Base-by-base conservation (phyloP, 2,329 filamentous ascomycete genomes). In the Fusarium euwallaceae region DNA sequence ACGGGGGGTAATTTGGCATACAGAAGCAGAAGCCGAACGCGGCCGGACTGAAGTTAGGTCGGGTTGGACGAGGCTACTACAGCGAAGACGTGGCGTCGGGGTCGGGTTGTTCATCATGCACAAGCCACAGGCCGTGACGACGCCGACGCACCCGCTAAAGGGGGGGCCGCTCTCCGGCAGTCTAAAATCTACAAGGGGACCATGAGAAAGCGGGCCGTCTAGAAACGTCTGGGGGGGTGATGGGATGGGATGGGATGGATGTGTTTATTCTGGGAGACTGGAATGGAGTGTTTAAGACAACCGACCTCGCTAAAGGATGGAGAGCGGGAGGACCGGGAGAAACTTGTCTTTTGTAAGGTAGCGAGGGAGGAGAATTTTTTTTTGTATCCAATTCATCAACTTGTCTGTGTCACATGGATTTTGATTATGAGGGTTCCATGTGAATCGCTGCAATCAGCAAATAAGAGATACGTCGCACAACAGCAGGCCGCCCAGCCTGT, bases 111-210 rank as follows among this genome's bases (percentile, higher is more conserved):
- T 63, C 27, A 39, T 34, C 45, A 71, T 72, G 64, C 59, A 64
- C 65, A 66, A 67, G 72, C 53, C 41, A 41, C 36, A 61, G 34
- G 66, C 48, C 61, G 64, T 75, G 72, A 74, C 72, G 72, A 75
- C 51, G 72, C 72, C 72, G 72, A 74, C 55, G 72, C 74, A 69
- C 58, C 72, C 69, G 72, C 72, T 74, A 75, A 70, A 69, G 66
- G 69, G 71, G 71, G 61, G 10, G 48, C 27, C 48, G 56, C 22
- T 32, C 22, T 56, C 51, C 53, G 53, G 62, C 72, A 60, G 59
- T 70, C 66, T 53, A 64, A 64, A 41, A 61, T 45, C 59, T 68
- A 48, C 70, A 67, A 60, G 71, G 61, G 66, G 63, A 37, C 51
- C 59, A 68, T 58, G 70, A 48, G 61, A 72, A 72, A 70, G 70